phyloP scores from a whole-genome alignment of 441 rosid species.

The Pelargonium citronellum region DNA sequence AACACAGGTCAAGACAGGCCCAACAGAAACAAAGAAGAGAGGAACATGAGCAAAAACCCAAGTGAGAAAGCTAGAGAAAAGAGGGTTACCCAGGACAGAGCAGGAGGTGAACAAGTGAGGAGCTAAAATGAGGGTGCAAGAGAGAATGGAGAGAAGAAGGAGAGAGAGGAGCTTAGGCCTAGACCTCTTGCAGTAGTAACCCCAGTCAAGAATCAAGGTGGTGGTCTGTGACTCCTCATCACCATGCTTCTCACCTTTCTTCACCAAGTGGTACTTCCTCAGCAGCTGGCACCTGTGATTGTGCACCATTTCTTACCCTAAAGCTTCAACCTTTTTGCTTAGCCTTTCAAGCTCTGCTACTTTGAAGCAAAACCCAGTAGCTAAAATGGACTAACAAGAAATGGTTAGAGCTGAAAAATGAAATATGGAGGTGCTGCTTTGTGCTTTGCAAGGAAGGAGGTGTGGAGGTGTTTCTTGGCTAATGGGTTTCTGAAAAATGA shows the following conservation, averaged over 20 bases:
- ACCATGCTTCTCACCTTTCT: slow-evolving; percentile 29
- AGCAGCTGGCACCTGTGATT: slow-evolving; percentile 36
- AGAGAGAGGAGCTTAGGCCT: slow-evolving; percentile 54
- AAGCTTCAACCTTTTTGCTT: slow-evolving; percentile 1
- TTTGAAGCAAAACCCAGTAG: not conserved
- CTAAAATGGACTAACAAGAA: not conserved
- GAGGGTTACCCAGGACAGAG: slow-evolving; percentile 45
- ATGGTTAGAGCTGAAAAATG: not conserved
- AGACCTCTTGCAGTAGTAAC: slow-evolving; percentile 35
- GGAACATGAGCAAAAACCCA: slow-evolving; percentile 1
- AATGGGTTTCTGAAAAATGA: not conserved
- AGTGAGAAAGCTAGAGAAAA: slow-evolving; percentile 2
- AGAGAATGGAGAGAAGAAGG: slow-evolving; percentile 55
- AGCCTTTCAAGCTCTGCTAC: not conserved
- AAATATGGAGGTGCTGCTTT: not conserved
- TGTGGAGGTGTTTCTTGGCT: not conserved
- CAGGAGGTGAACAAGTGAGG: slow-evolving; percentile 47
- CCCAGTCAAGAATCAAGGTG: slow-evolving; percentile 27
- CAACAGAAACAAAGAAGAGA: not conserved
- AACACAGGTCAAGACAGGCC: not conserved
- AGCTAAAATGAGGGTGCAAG: slow-evolving; percentile 49
- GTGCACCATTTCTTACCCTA: slow-evolving; percentile 34
- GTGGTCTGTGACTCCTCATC: slow-evolving; percentile 31
- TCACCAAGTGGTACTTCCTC: slow-evolving; percentile 17
- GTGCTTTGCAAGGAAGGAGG: not conserved